Evolutionary conservation across 2,329 filamentous ascomycete species (phyloP), one percentile per base, ranked within the genome.

Genomic region (Grosmannia clavigera): DNA sequence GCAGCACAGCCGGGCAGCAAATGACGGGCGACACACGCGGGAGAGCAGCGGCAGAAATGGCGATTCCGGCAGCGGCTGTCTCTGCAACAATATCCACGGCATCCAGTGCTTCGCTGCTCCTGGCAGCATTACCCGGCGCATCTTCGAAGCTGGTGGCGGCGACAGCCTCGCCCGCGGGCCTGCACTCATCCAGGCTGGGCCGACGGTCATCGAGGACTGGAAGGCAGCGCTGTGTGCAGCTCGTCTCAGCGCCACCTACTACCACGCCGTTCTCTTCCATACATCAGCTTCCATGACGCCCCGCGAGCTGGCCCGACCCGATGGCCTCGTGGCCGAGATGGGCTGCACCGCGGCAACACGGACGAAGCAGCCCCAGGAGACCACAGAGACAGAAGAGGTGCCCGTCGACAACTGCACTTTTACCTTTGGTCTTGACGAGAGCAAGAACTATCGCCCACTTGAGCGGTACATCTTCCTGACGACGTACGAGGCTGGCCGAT

Each of bases 381-480:
- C 0, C 12, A 25, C 22, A n/a, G 22, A 25, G 22, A 25, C n/a
- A 25, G 22, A 19, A 2, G 55, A 43, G 11, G 6, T 57, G 9
- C 6, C 22, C 5, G 40, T 57, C 27, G 51, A 48, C 14, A 19
- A 48, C 9, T 59, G 58, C 58, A 11, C 38, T 2, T 59, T 46
- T 46, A 22, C 50, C 3, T 48, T 46, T 31, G 19, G 22, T 9
- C 7, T 19, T 10, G 19, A 55, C 10, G 50, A 19, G 22, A 7
- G 12, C 5, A 10, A 16, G 19, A 12, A 9, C 31, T 27, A 9
- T 33, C 58, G 58, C 33, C 31, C 57, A 11, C 58, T 58, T 43
- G 62, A 63, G 56, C 60, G 62, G 14, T 62, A 55, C 57, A 61
- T 63, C 57, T 60, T 63, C 48, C 40, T 63, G 22, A 57, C 61